Evolutionary conservation across 331 rosid genomes (phyloP).

Genomic region (Quercus lobata): DNA sequence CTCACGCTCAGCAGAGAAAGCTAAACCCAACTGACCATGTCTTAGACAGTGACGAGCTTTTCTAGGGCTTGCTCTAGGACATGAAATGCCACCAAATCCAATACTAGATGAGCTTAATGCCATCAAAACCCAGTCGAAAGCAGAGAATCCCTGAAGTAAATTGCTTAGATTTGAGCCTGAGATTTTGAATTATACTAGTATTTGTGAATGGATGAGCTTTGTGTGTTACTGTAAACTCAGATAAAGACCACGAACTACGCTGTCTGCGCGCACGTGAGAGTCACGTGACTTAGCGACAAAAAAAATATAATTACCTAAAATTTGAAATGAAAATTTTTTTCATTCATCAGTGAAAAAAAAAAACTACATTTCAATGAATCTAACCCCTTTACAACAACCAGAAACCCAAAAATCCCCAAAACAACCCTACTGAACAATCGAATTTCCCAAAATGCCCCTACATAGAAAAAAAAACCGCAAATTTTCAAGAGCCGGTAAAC

Average conservation of each 20-base stretch:
- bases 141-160: background rate
- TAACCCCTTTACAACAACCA: background rate
- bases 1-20: background rate
- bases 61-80: conserved; percentile 10
- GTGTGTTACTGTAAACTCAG: background rate
- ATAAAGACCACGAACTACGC: background rate
- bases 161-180: too few relatives aligned
- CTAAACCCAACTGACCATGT: conserved; percentile 2
- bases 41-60: background rate
- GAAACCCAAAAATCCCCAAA: too few relatives aligned
- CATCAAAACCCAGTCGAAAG: conserved; percentile 6
- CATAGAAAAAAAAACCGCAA: too few relatives aligned
- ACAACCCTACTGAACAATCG: background rate
- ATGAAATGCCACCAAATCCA: conserved; percentile 14
- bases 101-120: conserved; percentile 20
- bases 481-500: conserved; percentile 30
- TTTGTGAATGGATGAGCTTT: background rate
- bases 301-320: too few relatives aligned
- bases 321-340: too few relatives aligned
- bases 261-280: background rate
- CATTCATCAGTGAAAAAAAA: too few relatives aligned
- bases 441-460: background rate
- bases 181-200: too few relatives aligned
- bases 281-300: conserved; percentile 3
- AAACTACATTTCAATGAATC: background rate